Base-by-base conservation (phyloP, 1,139 yeast species). In the Yamadazyma taylorii region DNA sequence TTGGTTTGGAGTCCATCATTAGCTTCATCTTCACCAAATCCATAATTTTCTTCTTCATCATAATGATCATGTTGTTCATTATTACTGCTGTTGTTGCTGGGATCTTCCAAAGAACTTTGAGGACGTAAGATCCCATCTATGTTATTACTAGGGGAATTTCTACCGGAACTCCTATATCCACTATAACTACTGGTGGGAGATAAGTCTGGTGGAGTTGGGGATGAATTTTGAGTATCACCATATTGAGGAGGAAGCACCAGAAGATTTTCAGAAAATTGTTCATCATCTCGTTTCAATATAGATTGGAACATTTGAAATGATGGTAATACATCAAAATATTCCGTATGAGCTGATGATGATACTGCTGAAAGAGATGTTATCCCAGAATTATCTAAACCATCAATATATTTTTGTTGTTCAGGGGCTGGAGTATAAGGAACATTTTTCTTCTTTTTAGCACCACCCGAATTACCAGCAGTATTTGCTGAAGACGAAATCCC, bases 291-390 rank as follows among this genome's bases (percentile, higher is more conserved):
- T 40, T 73, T 73, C 41, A 79, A 63, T 40, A 79, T 66, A 19
- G 77, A 68, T 46, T 75, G 79, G 47, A 75, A 78, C 81, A 79
- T 77, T 47, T 78, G 83, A 51, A 79, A 80, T 2, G 84, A 77
- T 1, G 85, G 85, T 32, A 79, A 55, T 3, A 79, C 70, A 49
- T 79, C 84, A 46, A 70, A 71, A 47, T 69, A 70, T 40, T 69
- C 74, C 0, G 75, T 69, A 29, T 65, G 70, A 2, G 69, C 52
- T 26, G 60, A 51, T 2, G 71, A 58, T 1, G 58, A 41, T 3
- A 53, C 45, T 4, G 66, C 45, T 1, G 61, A 47, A 25, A 62
- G 43, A 5, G 59, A 39, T 4, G 58, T 44, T 4, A 53, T 45
- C 12, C 32, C 32, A 4, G 50, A 41, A 6, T 30, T 41, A 6